Base-by-base conservation (phyloP, 345 rosid species). In the Ceriops decandra region DNA sequence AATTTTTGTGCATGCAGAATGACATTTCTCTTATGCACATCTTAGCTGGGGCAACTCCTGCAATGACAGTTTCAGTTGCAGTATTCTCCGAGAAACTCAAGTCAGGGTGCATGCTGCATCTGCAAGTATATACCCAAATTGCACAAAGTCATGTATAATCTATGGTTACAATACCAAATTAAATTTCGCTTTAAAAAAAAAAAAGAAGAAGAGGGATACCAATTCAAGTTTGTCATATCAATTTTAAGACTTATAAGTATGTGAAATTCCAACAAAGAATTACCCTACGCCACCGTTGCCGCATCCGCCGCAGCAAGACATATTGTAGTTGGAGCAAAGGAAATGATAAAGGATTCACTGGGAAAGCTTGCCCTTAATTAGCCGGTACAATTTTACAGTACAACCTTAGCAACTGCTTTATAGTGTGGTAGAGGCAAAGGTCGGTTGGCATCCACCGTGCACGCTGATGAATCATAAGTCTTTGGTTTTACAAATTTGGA, bases 301-400 rank as follows among this genome's bases (percentile, higher is more conserved):
- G 36, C 24, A 64, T 57, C 75, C 75, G 46, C 69, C 75, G 21
- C 75, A 64, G 69, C 75, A 64, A 71, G 75, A 66, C 67, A 52
- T 73, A n/a, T 52, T 66, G 10, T 26, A 32, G 9, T n/a, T 8
- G 26, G 57, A 53, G 8, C 1, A 36, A 8, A 36, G 42, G 42
- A 8, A 36, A 36, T 8, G 61, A n/a, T 36, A 7, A 52, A 32
- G 26, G 46, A 33, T 27, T 22, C 2, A 1, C 42, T 10, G 5
- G 51, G 27, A 21, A 20, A 38, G 19, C 63, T 7, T 15, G 66
- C 63, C 38, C 75, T 27, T 24, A 24, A 7, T 24, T 0, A 1
- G 0, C 46, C 3, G 46, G 46, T 38, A 38, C 46, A 10, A 10
- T 38, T 10, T 38, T 36, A 36, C 42, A 8, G 17, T 0, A 0